These are phyloP conservation scores for Xerocomellus dryophilus DNA, from an alignment of 768 basidiomycete genomes.

Conservation along the genomic window DNA sequence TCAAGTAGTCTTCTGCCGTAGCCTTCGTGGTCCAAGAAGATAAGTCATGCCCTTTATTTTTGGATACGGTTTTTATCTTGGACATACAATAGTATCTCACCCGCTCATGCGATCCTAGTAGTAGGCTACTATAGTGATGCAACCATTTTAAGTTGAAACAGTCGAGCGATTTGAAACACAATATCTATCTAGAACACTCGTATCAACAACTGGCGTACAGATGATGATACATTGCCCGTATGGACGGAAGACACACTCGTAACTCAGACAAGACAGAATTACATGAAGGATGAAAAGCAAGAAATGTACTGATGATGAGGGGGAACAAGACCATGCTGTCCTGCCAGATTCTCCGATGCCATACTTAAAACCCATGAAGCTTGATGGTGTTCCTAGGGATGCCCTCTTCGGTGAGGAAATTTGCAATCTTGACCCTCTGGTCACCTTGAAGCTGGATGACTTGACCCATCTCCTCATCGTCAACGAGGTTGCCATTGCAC, in stretches of 20 bases:
- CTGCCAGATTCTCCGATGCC: neutral
- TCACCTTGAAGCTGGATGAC: slow-evolving; percentile 99
- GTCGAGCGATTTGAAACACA: slow-evolving; percentile 6
- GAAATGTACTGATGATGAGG: slow-evolving; percentile 10
- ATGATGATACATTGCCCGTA: slow-evolving; percentile 28
- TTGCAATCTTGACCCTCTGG: slow-evolving; percentile 86
- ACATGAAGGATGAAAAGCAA: slow-evolving; percentile 17
- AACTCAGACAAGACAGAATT: slow-evolving; percentile 18
- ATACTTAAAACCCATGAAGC: slow-evolving; percentile 77
- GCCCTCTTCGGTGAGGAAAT: slow-evolving; percentile 82
- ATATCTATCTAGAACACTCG: slow-evolving; percentile 25
- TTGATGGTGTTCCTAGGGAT: slow-evolving; percentile 77
- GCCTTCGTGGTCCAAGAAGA: slow-evolving; percentile 4
- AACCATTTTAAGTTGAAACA: slow-evolving; percentile 1
- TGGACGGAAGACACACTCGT: slow-evolving; percentile 14
- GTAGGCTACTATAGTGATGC: neutral
- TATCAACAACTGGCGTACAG: slow-evolving; percentile 24
- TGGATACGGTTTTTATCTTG: slow-evolving; percentile 10
- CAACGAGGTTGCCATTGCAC: slow-evolving; percentile 96
- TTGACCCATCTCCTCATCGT: slow-evolving; percentile 93
- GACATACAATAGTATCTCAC: neutral
- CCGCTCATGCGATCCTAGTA: neutral
- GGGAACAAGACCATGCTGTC: slow-evolving; percentile 2
- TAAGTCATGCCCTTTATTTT: slow-evolving; percentile 15
- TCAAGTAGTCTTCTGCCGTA: slow-evolving; percentile 55